These are phyloP conservation scores for Moricandia moricandioides DNA, from an alignment of 345 rosid genomes.

Conservation along the genomic window DNA sequence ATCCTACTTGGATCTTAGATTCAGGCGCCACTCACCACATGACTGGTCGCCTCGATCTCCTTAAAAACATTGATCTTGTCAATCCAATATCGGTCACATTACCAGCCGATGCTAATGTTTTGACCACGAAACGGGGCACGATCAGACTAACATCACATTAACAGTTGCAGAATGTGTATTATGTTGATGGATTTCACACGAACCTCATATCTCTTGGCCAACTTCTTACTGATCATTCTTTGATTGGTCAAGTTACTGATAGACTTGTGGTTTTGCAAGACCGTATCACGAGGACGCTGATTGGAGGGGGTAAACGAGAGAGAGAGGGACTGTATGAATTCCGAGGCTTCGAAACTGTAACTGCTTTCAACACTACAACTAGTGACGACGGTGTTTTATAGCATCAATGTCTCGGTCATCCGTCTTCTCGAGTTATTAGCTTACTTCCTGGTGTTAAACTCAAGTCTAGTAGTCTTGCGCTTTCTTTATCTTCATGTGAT, in stretches of 20 bases:
- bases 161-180: too few relatives aligned
- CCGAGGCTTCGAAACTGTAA: background rate
- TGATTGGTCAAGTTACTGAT: background rate
- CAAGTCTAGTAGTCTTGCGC: background rate
- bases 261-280: too few relatives aligned
- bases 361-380: background rate
- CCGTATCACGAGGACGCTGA: background rate
- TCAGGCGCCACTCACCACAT: too few relatives aligned
- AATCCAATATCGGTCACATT: too few relatives aligned
- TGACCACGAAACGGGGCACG: too few relatives aligned
- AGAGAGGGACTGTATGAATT: background rate
- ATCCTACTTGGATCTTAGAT: too few relatives aligned
- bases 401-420: background rate
- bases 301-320: background rate
- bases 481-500: background rate
- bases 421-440: background rate
- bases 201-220: background rate
- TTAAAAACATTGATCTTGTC: too few relatives aligned
- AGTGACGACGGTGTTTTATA: background rate
- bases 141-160: too few relatives aligned
- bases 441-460: background rate
- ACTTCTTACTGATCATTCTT: background rate
- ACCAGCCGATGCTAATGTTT: too few relatives aligned
- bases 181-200: too few relatives aligned
- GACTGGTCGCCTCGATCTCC: too few relatives aligned